Evolutionary conservation across 352 stramenopile genomes (phyloP).

Genomic region (Blastocystis sp.): DNA sequence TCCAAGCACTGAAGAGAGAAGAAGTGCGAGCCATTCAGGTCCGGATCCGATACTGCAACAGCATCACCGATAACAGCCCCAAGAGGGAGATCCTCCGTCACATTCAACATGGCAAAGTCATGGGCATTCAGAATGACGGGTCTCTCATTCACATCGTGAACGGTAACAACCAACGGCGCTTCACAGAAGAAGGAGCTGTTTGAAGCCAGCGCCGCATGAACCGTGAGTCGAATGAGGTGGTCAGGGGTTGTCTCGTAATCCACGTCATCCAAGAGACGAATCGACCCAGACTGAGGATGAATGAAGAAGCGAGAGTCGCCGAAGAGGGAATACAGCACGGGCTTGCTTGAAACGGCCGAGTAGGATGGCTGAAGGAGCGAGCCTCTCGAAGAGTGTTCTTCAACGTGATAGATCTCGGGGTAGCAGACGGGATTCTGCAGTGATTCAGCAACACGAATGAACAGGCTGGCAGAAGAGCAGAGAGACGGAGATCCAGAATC

Average conservation of each 20-base stretch:
- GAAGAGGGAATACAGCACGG: not conserved
- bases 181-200: slow-evolving; percentile 1
- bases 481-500: slow-evolving; percentile 16
- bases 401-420: not conserved
- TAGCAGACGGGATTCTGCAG: slow-evolving; percentile 18
- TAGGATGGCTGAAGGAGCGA: not conserved
- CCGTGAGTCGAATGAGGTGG: not conserved
- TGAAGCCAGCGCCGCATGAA: not conserved
- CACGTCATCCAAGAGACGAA: not conserved
- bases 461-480: not conserved
- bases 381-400: slow-evolving; percentile 5
- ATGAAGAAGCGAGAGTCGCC: not conserved
- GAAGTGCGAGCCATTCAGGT: not conserved
- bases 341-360: not conserved
- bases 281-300: not conserved
- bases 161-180: not conserved
- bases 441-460: not conserved
- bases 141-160: slow-evolving; percentile 28
- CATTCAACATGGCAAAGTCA: not conserved
- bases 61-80: not conserved
- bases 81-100: not conserved
- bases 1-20: not conserved
- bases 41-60: not conserved
- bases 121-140: not conserved
- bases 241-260: slow-evolving; percentile 32